Evolutionary conservation across 2,329 filamentous ascomycete species (phyloP), one percentile per base, ranked within the genome.

Genomic region (Cladosporium sphaerospermum): DNA sequence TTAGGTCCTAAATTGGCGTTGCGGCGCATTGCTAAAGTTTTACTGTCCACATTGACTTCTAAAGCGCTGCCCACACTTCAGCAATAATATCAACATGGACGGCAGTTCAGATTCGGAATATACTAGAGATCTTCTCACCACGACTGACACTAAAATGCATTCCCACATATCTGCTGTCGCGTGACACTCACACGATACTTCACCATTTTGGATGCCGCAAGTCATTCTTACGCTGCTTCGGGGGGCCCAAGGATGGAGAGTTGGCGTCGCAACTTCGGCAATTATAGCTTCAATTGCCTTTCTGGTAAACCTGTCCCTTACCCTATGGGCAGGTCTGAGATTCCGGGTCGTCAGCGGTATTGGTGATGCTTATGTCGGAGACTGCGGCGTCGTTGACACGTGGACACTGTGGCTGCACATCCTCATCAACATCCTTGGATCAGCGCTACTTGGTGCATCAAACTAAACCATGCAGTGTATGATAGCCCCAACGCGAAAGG

Each of bases 401-500:
- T 55, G 57, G 54, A 45, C 56, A 2, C 55, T 56, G 2, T 54
- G 56, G 43, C 55, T 63, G 0, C 76, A 80, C 61, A 59, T 79
- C 23, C 53, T 71, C 2, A 73, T 81, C 60, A 80, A 80, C 62
- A 53, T 69, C 1, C 62, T 78, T 32, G 71, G 71, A 31, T 77
- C 75, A 0, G 52, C 70, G 1, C 54, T 79, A 13, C 67, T 79
- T 0, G 68, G 70, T 1, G 74, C 74, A 4, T 75, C 72, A 37
- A 78, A 78, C 59, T 78, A 76, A 54, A 73, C 69, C 52, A 79
- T 79, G 74, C 78, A 81, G 55, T 68, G 73, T 16, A 62, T 82
- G 10, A 71, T 65, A 10, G 71, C 77, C 0, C 78, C 79, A 0
- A 79, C 74, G 1, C 64, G 79, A 19, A 23, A 5, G 2, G 76